Percentiles rank a stretch among this genome's conserved stretches.
Conservation (phyloP, 768 basidiomycete species). For the Cubamyces sp. region DNA sequence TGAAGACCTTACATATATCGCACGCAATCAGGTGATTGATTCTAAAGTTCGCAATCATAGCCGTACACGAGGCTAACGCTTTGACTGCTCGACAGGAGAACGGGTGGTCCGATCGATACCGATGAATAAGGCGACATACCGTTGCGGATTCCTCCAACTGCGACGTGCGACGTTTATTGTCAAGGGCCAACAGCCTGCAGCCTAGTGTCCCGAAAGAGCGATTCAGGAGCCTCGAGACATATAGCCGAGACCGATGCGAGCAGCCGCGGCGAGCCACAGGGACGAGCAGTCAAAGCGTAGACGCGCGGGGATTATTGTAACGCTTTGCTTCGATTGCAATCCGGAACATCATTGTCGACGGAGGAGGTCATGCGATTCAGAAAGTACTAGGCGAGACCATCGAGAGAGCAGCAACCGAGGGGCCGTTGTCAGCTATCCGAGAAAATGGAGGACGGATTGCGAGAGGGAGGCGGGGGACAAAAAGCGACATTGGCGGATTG, state of each 20-base stretch:
- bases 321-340: background rate
- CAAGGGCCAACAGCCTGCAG: background rate
- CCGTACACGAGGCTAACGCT: background rate
- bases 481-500: constrained; percentile 15
- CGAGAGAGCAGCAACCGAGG: background rate
- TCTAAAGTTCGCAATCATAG: too few relatives aligned
- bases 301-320: background rate
- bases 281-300: background rate
- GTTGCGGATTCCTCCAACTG: background rate
- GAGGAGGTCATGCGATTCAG: background rate
- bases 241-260: background rate
- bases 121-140: background rate
- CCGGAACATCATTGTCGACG: background rate
- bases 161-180: background rate
- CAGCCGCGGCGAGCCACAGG: background rate
- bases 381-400: background rate
- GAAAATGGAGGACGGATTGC: background rate
- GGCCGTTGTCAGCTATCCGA: constrained; percentile 2
- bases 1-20: too few relatives aligned
- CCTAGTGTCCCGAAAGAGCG: background rate
- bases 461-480: background rate
- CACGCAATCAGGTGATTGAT: too few relatives aligned
- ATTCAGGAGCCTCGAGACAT: background rate
- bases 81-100: background rate
- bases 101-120: too few relatives aligned